phyloP scores from a whole-genome alignment of 352 stramenopile genomes.

The Globisporangium yorkense region DNA sequence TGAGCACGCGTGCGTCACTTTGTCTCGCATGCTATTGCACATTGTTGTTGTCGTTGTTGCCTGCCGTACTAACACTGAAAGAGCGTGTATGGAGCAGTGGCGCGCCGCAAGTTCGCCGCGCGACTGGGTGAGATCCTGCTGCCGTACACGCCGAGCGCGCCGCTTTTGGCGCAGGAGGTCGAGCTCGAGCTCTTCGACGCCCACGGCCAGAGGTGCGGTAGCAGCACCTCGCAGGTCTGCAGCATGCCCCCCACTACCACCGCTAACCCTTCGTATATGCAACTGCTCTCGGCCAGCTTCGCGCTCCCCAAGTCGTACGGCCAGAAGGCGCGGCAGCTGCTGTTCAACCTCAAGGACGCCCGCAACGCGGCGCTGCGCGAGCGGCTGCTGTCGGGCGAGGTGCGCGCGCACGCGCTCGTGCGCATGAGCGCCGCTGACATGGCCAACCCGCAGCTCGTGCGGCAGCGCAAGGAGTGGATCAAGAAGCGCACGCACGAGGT shows the following conservation, averaged over 20 bases:
- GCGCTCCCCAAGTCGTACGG: conserved; percentile 72
- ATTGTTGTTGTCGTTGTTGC: not conserved
- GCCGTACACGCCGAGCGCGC: conserved; percentile 39
- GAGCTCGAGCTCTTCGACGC: conserved; percentile 50
- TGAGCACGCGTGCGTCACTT: conserved; percentile 35
- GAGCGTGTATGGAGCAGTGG: conserved; percentile 20
- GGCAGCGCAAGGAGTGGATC: conserved; percentile 80
- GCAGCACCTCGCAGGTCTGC: too few species aligned
- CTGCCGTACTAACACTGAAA: too few species aligned
- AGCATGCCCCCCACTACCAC: too few species aligned
- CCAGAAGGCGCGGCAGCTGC: conserved; percentile 69
- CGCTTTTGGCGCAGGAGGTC: conserved; percentile 43
- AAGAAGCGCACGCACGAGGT: conserved; percentile 81
- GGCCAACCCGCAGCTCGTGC: conserved; percentile 81
- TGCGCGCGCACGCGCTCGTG: conserved; percentile 47
- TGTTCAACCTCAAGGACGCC: conserved; percentile 81
- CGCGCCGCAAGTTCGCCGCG: conserved; percentile 52
- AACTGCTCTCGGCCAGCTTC: conserved; percentile 23
- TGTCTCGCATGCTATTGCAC: not conserved
- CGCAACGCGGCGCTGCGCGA: conserved; percentile 62
- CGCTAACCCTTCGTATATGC: too few species aligned
- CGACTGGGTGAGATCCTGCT: conserved; percentile 49
- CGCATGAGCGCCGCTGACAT: conserved; percentile 76
- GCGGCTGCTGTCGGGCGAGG: conserved; percentile 56
- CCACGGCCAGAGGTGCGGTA: conserved; percentile 33